Evolutionary conservation across 345 rosid species (phyloP), one percentile per base, ranked within the genome.

Genomic region (Aethionema arabicum): DNA sequence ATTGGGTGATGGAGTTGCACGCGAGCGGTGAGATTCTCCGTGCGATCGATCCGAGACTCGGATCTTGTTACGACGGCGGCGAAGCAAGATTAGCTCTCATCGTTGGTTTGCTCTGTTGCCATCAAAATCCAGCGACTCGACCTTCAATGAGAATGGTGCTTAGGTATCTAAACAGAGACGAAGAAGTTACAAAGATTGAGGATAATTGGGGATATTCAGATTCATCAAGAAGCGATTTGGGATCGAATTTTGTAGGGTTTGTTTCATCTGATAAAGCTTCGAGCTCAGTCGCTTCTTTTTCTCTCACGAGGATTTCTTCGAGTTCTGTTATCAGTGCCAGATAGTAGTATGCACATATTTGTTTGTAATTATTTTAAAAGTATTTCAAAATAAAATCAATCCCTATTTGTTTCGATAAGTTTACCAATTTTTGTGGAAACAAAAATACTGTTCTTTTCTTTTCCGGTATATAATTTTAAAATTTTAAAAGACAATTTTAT

Each of bases 101-200:
- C 43, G 45, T 87, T 11, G 95, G 92, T 7, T 60, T 87, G 43
- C 50, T 71, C 1, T 87, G 97, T 48, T 73, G 86, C 11, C 85
- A 82, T 63, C 79, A 64, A 11, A 61, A 38, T 8, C 70, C 76
- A 1, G 68, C 59, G 13, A 33, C 63, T 11, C 77, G 96, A 39
- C 91, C 91, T 15, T 74, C 76, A 6, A 83, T 83, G 86, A 80
- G 79, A 66, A 80, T 66, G 53, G 84, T 81, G 36, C 66, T 69
- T 14, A 71, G 77, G 74, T 83, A 77, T 64, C 65, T 87, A 12
- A 77, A 82, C 38, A 68, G 79, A 30, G 90, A 88, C 13, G 87
- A 82, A 0, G 41, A 62, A 31, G 74, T 80, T 33, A 84, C 86
- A 1, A 7, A 43, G 11, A 14, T 77, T 31, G 58, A 69, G 14